These are phyloP conservation scores for Magnolia officinalis DNA, from an alignment of 164 flowering plant genomes.

Conservation along the genomic window DNA sequence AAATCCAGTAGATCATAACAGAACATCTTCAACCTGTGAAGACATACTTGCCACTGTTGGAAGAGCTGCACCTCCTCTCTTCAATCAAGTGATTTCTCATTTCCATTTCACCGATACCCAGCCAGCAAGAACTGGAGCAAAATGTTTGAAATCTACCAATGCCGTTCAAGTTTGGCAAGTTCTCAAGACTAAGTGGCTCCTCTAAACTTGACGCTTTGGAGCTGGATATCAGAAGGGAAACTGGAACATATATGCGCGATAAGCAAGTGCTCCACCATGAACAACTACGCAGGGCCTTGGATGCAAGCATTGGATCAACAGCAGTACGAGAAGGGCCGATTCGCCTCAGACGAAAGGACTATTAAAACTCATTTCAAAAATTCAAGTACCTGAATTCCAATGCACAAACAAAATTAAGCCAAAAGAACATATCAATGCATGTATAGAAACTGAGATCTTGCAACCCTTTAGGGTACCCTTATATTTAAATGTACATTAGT, in stretches of 20 bases:
- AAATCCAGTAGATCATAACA: not conserved
- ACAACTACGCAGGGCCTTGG: slow-evolving; percentile 21
- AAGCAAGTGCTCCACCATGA: slow-evolving; percentile 21
- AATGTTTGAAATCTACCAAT: slow-evolving; percentile 61
- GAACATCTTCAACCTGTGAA: not conserved
- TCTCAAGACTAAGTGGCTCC: slow-evolving; percentile 76
- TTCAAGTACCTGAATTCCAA: slow-evolving; percentile 7
- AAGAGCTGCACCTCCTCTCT: slow-evolving; percentile 76
- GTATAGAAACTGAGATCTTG: not conserved
- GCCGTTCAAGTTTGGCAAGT: slow-evolving; percentile 59
- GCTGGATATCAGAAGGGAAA: slow-evolving; percentile 18
- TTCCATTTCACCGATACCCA: slow-evolving; percentile 53
- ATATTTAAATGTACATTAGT: not conserved
- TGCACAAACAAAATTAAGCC: not conserved
- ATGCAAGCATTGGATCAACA: slow-evolving; percentile 22
- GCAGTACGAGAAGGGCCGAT: slow-evolving; percentile 2
- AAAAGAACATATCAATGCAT: not conserved
- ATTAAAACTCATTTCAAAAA: slow-evolving; percentile 4
- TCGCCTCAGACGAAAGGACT: slow-evolving; percentile 3
- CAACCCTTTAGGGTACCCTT: not conserved
- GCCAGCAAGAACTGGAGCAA: slow-evolving; percentile 66
- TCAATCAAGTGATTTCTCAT: slow-evolving; percentile 74
- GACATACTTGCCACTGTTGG: slow-evolving; percentile 63
- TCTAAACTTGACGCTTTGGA: slow-evolving; percentile 87
- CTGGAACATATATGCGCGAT: slow-evolving; percentile 23